Evolutionary conservation across 202 grass and related monocot genomes (phyloP), one percentile per base, ranked within the genome.

Genomic region (Eragrostis tef): DNA sequence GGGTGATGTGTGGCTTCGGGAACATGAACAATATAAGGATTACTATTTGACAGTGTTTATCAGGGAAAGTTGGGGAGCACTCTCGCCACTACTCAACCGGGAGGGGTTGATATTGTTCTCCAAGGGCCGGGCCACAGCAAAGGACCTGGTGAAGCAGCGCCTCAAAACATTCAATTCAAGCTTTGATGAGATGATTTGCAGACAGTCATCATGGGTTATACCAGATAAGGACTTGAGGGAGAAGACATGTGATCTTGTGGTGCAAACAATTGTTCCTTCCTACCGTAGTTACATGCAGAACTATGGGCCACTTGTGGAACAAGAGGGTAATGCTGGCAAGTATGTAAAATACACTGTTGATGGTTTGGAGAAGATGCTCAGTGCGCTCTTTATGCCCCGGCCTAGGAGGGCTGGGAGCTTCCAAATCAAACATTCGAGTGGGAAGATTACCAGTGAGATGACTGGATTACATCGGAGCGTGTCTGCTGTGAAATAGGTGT

Each of bases 221-320:
- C 86, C 86, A 27, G 92, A 97, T 75, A 94, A 94, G 74, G 92
- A 94, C 27, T 79, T 94, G 71, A 84, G 92, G 63, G 84, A 86
- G 80, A 94, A 87, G 68, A 82, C 85, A 39, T 94, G 94, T 59
- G 64, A 83, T 27, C 87, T 85, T 67, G 84, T 97, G 67, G 82
- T 93, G 16, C 94, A 94, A 71, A 83, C 91, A 17, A 87, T 97
- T 10, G 88, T 97, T 67, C 94, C 94, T 22, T 70, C 80, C 62
- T 97, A 97, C 81, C 61, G 94, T 71, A 97, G 94, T 81, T 97
- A 94, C 81, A 89, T 97, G 92, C 94, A 97, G 81, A 94, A 92
- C 71, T 97, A 97, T 49, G 94, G 94, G 7, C 94, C 94, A 26
- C 88, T 97, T 9, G 92, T 97, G 73, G 94, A 94, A 53, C 94